phyloP scores from a whole-genome alignment of 805 yeast species.

The Candida sanyiensis region DNA sequence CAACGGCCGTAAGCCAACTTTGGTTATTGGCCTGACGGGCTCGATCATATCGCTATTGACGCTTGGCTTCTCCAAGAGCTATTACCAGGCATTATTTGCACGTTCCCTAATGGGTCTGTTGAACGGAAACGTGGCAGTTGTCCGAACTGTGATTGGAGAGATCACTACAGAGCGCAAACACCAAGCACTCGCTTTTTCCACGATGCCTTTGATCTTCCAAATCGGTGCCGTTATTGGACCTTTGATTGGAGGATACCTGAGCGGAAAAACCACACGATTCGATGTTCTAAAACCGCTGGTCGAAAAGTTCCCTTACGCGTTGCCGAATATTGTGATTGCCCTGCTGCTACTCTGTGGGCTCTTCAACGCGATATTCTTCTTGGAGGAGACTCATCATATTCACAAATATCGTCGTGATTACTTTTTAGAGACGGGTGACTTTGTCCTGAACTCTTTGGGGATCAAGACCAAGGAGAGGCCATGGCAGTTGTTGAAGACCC shows the following conservation, averaged over 20 bases:
- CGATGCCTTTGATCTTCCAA: conserved; percentile 57
- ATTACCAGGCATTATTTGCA: conserved; percentile 47
- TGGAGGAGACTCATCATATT: conserved; percentile 48
- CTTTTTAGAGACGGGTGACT: conserved; percentile 43
- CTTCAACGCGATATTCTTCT: conserved; percentile 37
- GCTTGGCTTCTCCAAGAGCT: conserved; percentile 51
- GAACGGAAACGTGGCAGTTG: conserved; percentile 62
- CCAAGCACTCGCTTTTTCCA: conserved; percentile 58
- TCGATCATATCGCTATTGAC: conserved; percentile 41
- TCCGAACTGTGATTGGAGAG: conserved; percentile 59
- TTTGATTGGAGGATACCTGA: conserved; percentile 48
- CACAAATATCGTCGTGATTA: conserved; percentile 35
- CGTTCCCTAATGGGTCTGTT: conserved; percentile 50
- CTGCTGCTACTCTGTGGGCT: conserved; percentile 32
- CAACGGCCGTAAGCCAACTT: conserved; percentile 51
- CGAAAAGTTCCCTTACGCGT: conserved; percentile 41
- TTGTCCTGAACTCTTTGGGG: conserved; percentile 15
- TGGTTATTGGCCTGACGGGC: conserved; percentile 48
- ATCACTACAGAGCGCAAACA: conserved; percentile 49
- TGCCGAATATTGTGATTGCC: conserved; percentile 47
- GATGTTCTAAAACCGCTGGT: conserved; percentile 28
- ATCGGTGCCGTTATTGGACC: conserved; percentile 60
- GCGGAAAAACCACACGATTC: conserved; percentile 28
- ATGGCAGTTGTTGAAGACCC: conserved; percentile 23
- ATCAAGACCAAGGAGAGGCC: conserved; percentile 22